Evolutionary conservation across 75 land plant genomes (phyloP).

Genomic region (Sequoiadendron giganteum): DNA sequence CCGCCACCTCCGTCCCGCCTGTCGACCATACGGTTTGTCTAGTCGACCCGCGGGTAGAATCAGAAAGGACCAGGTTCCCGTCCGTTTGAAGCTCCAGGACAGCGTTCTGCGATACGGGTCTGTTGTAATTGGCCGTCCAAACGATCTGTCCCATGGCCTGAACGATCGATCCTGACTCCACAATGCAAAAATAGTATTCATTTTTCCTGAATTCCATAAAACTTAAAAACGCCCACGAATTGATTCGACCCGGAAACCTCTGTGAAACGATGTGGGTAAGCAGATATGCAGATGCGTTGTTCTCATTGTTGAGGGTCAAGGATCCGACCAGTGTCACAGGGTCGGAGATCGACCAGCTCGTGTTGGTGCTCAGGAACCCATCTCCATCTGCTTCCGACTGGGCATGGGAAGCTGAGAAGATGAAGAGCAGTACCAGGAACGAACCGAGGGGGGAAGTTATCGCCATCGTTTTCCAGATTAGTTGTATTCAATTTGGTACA

Average conservation of each 20-base stretch:
- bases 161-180: neutral
- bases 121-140: constrained; percentile 12
- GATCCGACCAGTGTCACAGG: neutral
- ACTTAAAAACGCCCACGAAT: neutral
- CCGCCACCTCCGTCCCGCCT: constrained; percentile 11
- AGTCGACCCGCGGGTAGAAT: neutral
- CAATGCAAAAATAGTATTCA: neutral
- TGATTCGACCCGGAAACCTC: neutral
- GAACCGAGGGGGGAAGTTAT: no score
- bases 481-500: no score
- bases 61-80: constrained; percentile 7
- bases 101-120: neutral
- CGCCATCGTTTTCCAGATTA: no score
- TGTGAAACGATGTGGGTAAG: neutral
- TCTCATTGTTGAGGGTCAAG: neutral
- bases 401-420: neutral
- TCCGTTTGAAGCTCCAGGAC: neutral
- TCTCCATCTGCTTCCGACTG: neutral
- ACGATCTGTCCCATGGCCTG: constrained; percentile 8
- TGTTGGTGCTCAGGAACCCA: neutral
- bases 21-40: constrained; percentile 20
- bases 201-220: neutral
- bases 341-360: neutral
- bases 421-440: neutral
- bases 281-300: neutral